A percentile compares a stretch with the other conserved stretches of the same genome.
phyloP scores from a whole-genome alignment of 768 basidiomycete species.

The Tricholoma sp. region DNA sequence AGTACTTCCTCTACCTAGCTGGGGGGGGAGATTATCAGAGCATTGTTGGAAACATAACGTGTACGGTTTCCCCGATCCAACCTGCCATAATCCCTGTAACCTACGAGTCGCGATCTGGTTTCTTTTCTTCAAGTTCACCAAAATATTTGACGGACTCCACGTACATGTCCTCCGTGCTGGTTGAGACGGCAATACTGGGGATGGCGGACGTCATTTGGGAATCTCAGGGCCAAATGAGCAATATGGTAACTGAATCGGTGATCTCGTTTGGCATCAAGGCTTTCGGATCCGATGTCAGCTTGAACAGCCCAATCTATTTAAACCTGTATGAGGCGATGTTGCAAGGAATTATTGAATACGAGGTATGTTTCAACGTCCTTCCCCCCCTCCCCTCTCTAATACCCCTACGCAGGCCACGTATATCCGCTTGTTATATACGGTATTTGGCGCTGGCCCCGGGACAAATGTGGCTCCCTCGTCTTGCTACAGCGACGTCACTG shows the following conservation, averaged over 20 bases:
- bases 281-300: slow-evolving; percentile 3
- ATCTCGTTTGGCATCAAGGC: slow-evolving; percentile 17
- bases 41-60: slow-evolving; percentile 15
- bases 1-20: slow-evolving; percentile 11
- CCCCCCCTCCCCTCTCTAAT: neutral
- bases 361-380: slow-evolving; percentile 9
- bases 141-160: neutral
- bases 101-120: slow-evolving; percentile 5
- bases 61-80: slow-evolving; percentile 11
- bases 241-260: slow-evolving; percentile 16
- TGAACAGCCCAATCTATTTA: slow-evolving; percentile 7
- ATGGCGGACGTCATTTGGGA: slow-evolving; percentile 8
- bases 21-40: slow-evolving; percentile 3
- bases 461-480: neutral
- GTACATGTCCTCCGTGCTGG: slow-evolving; percentile 2
- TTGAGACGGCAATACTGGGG: slow-evolving; percentile 3
- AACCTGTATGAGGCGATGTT: slow-evolving; percentile 17
- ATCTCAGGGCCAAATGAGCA: slow-evolving; percentile 8
- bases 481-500: neutral
- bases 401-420: neutral
- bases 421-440: slow-evolving; percentile 19
- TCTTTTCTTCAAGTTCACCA: neutral
- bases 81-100: slow-evolving; percentile 13
- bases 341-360: slow-evolving; percentile 19
- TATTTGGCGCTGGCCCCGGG: neutral